phyloP scores from a whole-genome alignment of 2,329 filamentous ascomycete genomes.

The Alternaria postmessia region DNA sequence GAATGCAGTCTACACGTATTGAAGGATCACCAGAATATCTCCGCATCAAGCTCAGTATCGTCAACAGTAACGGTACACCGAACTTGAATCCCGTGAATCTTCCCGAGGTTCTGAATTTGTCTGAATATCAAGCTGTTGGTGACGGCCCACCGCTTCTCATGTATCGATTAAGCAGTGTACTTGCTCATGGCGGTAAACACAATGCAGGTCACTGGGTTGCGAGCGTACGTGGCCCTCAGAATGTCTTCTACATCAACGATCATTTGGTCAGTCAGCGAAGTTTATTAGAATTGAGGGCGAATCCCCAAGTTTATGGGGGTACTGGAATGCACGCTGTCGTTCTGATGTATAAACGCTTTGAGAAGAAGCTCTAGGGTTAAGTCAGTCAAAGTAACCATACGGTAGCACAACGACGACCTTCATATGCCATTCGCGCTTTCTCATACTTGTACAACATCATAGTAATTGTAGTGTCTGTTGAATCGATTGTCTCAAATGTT shows the following conservation, averaged over 20 bases:
- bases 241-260: slow-evolving; percentile 1
- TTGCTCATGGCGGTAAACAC: neutral
- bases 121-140: neutral
- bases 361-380: neutral
- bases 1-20: neutral
- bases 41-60: neutral
- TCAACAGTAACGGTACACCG: neutral
- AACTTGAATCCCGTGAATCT: neutral
- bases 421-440: neutral
- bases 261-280: neutral
- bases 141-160: neutral
- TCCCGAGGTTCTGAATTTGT: neutral
- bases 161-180: neutral
- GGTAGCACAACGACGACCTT: neutral
- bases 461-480: neutral
- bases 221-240: neutral
- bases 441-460: neutral
- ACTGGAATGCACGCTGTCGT: neutral
- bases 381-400: too few species aligned
- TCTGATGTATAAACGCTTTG: neutral
- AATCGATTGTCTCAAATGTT: neutral
- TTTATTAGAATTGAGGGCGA: neutral
- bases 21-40: neutral
- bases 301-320: neutral
- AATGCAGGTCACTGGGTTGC: neutral